A percentile compares a stretch with the other conserved stretches of the same genome.
Evolutionary conservation across 2,329 filamentous ascomycete genomes (phyloP).

Genomic region (Penicillium janthinellum): DNA sequence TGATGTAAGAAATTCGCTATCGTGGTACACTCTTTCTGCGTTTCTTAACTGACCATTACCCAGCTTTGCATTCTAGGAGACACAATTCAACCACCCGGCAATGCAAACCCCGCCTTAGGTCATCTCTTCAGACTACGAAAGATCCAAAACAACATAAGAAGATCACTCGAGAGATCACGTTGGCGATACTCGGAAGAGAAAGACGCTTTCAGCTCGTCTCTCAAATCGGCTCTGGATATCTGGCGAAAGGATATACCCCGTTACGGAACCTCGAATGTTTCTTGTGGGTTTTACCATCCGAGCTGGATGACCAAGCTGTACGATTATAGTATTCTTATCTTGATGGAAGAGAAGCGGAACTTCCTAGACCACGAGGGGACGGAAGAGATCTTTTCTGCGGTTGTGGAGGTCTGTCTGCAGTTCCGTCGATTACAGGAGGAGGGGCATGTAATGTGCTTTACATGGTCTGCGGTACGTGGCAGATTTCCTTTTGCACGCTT

Average conservation of each 20-base stretch:
- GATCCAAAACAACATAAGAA: slow-evolving; percentile 31
- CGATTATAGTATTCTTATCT: slow-evolving; percentile 32
- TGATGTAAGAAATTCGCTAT: slow-evolving; percentile 22
- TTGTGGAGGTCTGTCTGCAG: slow-evolving; percentile 30
- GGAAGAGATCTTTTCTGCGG: slow-evolving; percentile 28
- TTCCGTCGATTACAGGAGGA: slow-evolving; percentile 31
- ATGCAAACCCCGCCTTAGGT: slow-evolving; percentile 24
- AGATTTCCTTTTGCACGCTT: too few species aligned
- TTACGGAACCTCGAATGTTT: slow-evolving; percentile 26
- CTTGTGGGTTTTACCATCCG: slow-evolving; percentile 28
- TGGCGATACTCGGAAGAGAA: slow-evolving; percentile 13
- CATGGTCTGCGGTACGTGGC: slow-evolving; percentile 32
- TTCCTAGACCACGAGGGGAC: slow-evolving; percentile 27
- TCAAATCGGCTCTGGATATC: slow-evolving; percentile 28
- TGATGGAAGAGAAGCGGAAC: slow-evolving; percentile 29
- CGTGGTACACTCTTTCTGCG: background rate
- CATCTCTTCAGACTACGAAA: slow-evolving; percentile 32
- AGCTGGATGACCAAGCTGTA: slow-evolving; percentile 33
- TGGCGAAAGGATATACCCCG: slow-evolving; percentile 34
- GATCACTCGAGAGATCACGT: slow-evolving; percentile 19
- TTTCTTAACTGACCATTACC: background rate
- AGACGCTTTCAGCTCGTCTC: slow-evolving; percentile 16
- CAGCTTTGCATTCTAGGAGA: slow-evolving; percentile 29
- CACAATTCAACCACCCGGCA: slow-evolving; percentile 23
- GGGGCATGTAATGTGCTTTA: slow-evolving; percentile 34